Conservation (phyloP, 2,329 filamentous ascomycete genomes). For the Knoxdaviesia proteae region DNA sequence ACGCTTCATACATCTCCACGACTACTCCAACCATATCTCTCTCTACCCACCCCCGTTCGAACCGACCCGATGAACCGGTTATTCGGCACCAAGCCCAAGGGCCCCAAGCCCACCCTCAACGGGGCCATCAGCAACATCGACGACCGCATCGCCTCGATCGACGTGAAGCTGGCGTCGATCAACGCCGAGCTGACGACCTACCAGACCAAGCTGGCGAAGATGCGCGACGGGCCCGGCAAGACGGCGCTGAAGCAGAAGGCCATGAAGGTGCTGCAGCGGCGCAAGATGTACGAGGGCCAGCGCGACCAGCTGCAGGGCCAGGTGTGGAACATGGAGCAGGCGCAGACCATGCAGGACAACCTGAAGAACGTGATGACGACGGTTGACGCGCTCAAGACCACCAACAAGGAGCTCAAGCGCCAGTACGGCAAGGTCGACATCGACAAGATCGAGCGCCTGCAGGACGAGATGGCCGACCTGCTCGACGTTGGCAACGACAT, state of each 20-base stretch:
- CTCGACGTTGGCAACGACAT: constrained; percentile 98
- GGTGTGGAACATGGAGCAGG: constrained; percentile 98
- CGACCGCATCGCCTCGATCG: constrained; percentile 63
- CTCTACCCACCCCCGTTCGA: not conserved
- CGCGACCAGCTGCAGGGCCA: constrained; percentile 86
- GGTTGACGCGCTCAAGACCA: constrained; percentile 92
- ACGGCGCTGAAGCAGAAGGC: constrained; percentile 84
- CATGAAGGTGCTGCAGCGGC: constrained; percentile 77
- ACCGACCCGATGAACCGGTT: constrained; percentile 65
- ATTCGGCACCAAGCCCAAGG: constrained; percentile 72
- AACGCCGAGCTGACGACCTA: constrained; percentile 80
- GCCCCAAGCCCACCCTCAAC: constrained; percentile 75
- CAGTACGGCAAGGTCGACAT: constrained; percentile 97
- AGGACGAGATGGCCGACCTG: constrained; percentile 97
- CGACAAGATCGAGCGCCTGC: constrained; percentile 90
- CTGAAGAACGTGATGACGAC: constrained; percentile 97
- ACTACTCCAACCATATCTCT: not conserved
- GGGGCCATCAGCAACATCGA: constrained; percentile 73
- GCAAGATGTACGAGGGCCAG: constrained; percentile 85
- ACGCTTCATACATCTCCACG: not conserved
- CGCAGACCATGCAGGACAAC: constrained; percentile 96
- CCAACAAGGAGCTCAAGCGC: constrained; percentile 75
- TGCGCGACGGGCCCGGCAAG: constrained; percentile 92
- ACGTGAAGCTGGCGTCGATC: constrained; percentile 82
- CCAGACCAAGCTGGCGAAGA: constrained; percentile 69